Evolutionary conservation across 306 rosid genomes (phyloP), one percentile per base, ranked within the genome.

Genomic region (Cicer pinnatifidum): DNA sequence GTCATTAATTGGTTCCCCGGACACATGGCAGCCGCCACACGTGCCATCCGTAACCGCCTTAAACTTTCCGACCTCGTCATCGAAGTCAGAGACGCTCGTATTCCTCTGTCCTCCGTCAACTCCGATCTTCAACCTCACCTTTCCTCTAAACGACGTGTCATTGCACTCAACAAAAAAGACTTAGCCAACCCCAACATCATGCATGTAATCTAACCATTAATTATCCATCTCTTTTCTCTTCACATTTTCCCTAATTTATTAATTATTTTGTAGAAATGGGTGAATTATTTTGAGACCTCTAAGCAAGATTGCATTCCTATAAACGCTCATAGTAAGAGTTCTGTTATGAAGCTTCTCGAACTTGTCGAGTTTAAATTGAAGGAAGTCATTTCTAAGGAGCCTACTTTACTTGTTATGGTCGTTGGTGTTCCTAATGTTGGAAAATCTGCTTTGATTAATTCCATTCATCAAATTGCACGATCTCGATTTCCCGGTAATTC

Each of bases 341-440:
- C 96, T 9, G 97, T 93, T 59, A 72, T 71, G 75, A 89, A 87
- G 96, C 96, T 93, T 88, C 85, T 93, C 3, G 90, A 89, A 64
- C 79, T 93, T 11, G 97, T 89, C 67, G 97, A 89, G 91, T 70
- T 87, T 54, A 93, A 90, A 69, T 41, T 93, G 71, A 93, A 84
- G 86, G 98, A 93, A 84, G 89, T 51, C 44, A 90, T 93, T 78
- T 79, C 67, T 0, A 89, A 78, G 84, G 98, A 93, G 50, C 93
- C 98, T 45, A 93, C 97, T 9, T 87, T 93, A 39, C 97, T 93
- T 78, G 97, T 93, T 44, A 87, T 93, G 98, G 98, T 90, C 67
- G 86, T 88, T 80, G 98, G 98, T 48, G 98, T 89, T 85, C 98
- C 98, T 10, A 93, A 93, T 75, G 96, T 93, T 74, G 93, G 98